Conservation (phyloP, 805 yeast species). For the Jamesozyma jinghongensis region DNA sequence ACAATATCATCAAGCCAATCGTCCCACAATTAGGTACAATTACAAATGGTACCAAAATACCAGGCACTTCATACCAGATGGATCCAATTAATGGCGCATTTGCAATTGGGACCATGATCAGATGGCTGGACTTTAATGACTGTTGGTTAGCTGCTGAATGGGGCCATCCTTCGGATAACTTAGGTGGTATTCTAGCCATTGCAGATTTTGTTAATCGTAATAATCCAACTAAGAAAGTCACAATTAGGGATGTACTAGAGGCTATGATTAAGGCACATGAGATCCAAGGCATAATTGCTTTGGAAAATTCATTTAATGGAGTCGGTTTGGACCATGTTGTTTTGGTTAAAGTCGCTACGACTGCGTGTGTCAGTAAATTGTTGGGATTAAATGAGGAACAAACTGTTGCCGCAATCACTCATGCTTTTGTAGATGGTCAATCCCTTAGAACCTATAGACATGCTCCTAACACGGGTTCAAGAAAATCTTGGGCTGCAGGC, state of each 20-base stretch:
- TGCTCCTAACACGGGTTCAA: conserved; percentile 54
- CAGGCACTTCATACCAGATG: conserved; percentile 42
- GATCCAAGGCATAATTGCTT: conserved; percentile 50
- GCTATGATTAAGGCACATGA: conserved; percentile 58
- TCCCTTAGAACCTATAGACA: conserved; percentile 52
- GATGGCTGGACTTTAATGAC: conserved; percentile 56
- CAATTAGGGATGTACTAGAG: conserved; percentile 42
- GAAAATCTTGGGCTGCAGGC: conserved; percentile 64
- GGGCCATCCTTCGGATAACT: conserved; percentile 58
- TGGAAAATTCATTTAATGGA: conserved; percentile 50
- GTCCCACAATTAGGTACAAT: conserved; percentile 40
- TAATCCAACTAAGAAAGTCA: conserved; percentile 35
- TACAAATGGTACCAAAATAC: conserved; percentile 46
- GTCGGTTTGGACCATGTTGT: conserved; percentile 55
- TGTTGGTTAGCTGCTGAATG: conserved; percentile 65
- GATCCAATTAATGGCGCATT: conserved; percentile 55
- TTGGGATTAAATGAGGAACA: conserved; percentile 43
- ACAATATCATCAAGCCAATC: conserved; percentile 43
- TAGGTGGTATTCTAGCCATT: conserved; percentile 51
- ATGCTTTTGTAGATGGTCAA: conserved; percentile 55
- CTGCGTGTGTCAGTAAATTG: conserved; percentile 50
- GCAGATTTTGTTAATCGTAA: conserved; percentile 46
- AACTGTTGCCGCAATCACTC: conserved; percentile 47
- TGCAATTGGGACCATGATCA: conserved; percentile 45
- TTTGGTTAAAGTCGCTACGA: conserved; percentile 50